Evolutionary conservation across 495 filamentous ascomycete genomes (phyloP), one percentile per base, ranked within the genome.

Genomic region (Paragyromitra xinjiangensis): DNA sequence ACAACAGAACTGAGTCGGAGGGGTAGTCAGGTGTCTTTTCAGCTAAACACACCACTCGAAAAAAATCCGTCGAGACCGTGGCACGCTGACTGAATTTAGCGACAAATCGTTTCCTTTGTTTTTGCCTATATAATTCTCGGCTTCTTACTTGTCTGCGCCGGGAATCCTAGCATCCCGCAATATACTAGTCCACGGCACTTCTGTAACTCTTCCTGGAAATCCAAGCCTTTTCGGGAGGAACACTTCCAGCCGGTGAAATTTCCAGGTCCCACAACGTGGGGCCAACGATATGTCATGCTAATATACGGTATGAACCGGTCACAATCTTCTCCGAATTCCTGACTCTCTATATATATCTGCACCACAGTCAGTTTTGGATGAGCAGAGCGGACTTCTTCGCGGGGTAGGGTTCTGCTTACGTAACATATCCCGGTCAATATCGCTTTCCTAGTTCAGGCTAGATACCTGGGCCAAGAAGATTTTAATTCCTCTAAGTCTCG

Each of bases 111-210:
- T 58, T 42, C 40, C 22, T 72, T 64, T 61, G 19, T 53, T 72
- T 72, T 72, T 64, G 34, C 45, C 37, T 73, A 63, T 73, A 61
- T 73, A 56, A 24, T 63, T 42, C 59, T 12, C 67, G 59, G 59
- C 58, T 64, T 56, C 50, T 45, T 44, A 26, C 73, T 44, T 64
- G 56, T 19, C 44, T 71, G 56, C 55, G 42, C 67, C 68, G 55
- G 68, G 40, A 34, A 59, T 69, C 71, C 71, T 3, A 62, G 71
- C 55, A 74, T 74, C 66, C 68, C 58, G 67, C 70, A 64, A 39
- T 76, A 64, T 29, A 71, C 24, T 45, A 50, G 42, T 44, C 53
- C 58, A 68, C 51, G 39, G 37, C 51, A 26, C 19, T 40, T 55
- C 19, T 16, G 29, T 6, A 26, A 22, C 45, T 55, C 12, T 8